Conservation (phyloP, 805 yeast genomes). For the Tetrapisispora taiwanensis region DNA sequence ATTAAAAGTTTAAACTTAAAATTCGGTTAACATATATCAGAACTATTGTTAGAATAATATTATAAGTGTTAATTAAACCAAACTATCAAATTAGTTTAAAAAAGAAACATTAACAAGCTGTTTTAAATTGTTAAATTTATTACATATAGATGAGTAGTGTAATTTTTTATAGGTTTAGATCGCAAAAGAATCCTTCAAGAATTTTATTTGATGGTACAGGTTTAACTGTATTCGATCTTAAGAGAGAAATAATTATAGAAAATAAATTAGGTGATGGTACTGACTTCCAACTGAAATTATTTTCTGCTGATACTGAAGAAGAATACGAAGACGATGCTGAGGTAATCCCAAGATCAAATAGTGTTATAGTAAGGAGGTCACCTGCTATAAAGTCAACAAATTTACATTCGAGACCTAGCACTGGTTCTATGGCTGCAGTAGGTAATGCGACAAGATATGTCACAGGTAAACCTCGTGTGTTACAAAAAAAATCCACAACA, state of each 20-base stretch:
- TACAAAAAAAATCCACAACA: constrained; percentile 20
- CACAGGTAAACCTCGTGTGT: constrained; percentile 56
- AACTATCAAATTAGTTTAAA: no score
- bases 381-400: constrained; percentile 43
- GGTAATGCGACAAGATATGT: constrained; percentile 63
- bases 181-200: constrained; percentile 70
- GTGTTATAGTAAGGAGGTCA: constrained; percentile 69
- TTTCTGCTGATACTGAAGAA: constrained; percentile 58
- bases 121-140: no score
- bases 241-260: constrained; percentile 75
- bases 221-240: constrained; percentile 85
- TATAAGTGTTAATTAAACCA: no score
- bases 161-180: constrained; percentile 75
- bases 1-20: no score
- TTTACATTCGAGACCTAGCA: constrained; percentile 25
- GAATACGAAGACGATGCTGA: constrained; percentile 83
- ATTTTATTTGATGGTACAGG: constrained; percentile 94
- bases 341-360: constrained; percentile 82
- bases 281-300: constrained; percentile 69
- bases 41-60: no score
- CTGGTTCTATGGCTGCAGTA: constrained; percentile 25
- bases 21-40: no score
- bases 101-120: no score
- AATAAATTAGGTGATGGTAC: constrained; percentile 76
- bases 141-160: constrained; percentile 62